Base-by-base conservation (phyloP, 768 basidiomycete genomes). In the Rubroboletus satanas region DNA sequence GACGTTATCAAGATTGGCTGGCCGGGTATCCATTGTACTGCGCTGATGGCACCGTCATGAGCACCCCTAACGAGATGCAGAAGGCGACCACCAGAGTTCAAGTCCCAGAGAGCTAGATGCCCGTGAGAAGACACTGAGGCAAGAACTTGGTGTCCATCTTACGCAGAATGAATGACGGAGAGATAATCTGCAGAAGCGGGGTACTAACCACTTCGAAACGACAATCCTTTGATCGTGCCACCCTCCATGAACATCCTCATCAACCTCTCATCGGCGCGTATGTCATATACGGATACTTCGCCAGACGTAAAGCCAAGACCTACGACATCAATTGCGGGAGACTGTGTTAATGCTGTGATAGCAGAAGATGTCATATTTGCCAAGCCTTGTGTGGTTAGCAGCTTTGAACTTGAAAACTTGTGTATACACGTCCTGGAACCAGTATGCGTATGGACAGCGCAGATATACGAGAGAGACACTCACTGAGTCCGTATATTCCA, bases 271-370 rank as follows among this genome's bases (percentile, higher is more conserved):
- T 96, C 94, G 10, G 90, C 82, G 33, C 93, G 84, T 46, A 98
- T 80, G 66, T 99, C 97, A 65, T 94, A 89, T 4, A 99, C 79
- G 0, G 87, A 85, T 29, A 97, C 84, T 62, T 90, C 85, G 38
- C 97, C 97, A 1, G 89, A 90, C 1, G 85, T 76, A 67, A 90
- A 92, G 1, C 93, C 96, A 46, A 99, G 77, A n/a, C 92, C 97
- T 37, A 98, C 80, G 10, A 98, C 93, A 64, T 99, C 97, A 49
- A 98, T 88, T 14, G 95, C 97, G 26, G 96, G 95, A 9, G 93
- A 95, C 67, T 97, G 97, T 1, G 84, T 83, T 37, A 98, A 65
- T 3, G 87, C 75, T 2, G 92, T 94, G 60, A 98, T 83, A 9
- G 89, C 78, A 49, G 66, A 54, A 50, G 72, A 56, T 58, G 63